Conservation (phyloP, 2,329 filamentous ascomycete species). For the Fusarium sp. region DNA sequence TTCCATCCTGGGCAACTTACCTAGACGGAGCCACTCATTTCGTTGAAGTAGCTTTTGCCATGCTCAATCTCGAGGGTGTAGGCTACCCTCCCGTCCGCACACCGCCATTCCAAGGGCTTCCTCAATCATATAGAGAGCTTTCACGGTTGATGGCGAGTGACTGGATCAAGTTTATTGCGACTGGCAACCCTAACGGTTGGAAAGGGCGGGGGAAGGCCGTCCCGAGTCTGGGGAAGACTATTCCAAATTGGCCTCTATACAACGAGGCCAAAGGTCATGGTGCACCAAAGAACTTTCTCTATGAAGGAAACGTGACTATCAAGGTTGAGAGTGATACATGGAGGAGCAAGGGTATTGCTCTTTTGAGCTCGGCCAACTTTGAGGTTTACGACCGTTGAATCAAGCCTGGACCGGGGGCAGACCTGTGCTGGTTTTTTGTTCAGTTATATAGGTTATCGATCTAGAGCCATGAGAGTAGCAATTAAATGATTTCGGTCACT, state of each 20-base stretch:
- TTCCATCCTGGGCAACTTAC: constrained; percentile 25
- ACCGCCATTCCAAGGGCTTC: constrained; percentile 14
- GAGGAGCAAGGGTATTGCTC: constrained; percentile 3
- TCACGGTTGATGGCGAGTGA: constrained; percentile 16
- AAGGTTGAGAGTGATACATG: constrained; percentile 7
- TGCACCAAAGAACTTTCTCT: constrained; percentile 6
- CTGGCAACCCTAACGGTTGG: constrained; percentile 24
- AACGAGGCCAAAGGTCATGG: not conserved
- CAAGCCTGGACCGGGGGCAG: not conserved
- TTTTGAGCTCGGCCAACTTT: constrained; percentile 13
- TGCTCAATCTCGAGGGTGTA: constrained; percentile 22
- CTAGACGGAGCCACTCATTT: constrained; percentile 21
- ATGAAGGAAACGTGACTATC: constrained; percentile 21
- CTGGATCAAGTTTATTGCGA: constrained; percentile 23
- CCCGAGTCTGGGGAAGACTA: not conserved
- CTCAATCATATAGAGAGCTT: constrained; percentile 18
- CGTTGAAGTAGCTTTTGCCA: constrained; percentile 25
- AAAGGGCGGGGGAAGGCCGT: constrained; percentile 8
- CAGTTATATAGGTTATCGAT: not conserved
- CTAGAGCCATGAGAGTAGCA: not conserved
- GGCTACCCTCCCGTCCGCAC: constrained; percentile 22
- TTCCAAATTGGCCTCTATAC: constrained; percentile 19
- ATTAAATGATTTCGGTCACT: not conserved
- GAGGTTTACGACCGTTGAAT: constrained; percentile 17
- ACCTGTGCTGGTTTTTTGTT: not conserved